phyloP scores from a whole-genome alignment of 345 rosid genomes.

The Corchorus olitorius region DNA sequence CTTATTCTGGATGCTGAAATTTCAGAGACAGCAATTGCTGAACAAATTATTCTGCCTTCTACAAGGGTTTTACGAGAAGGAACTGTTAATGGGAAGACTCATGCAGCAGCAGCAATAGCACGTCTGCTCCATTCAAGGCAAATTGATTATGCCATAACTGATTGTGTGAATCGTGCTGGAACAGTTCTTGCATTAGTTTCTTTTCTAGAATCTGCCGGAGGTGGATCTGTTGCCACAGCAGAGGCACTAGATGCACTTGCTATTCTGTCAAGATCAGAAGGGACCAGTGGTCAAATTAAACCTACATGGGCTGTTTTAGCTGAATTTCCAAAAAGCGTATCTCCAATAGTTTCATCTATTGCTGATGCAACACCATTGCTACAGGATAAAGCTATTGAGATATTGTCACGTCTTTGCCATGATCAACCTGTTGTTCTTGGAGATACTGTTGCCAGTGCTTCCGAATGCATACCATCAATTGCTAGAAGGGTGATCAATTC shows the following conservation, averaged over 20 bases:
- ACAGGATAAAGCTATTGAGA: slow-evolving; percentile 97
- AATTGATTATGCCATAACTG: slow-evolving; percentile 71
- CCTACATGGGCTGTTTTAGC: slow-evolving; percentile 96
- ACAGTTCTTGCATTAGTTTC: slow-evolving; percentile 93
- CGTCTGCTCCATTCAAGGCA: slow-evolving; percentile 74
- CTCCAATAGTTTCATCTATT: slow-evolving; percentile 83
- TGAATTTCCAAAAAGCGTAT: slow-evolving; percentile 73
- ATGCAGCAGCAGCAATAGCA: slow-evolving; percentile 96
- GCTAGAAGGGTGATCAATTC: slow-evolving; percentile 79
- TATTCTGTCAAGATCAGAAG: slow-evolving; percentile 76
- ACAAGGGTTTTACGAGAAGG: slow-evolving; percentile 94
- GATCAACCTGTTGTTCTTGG: slow-evolving; percentile 86
- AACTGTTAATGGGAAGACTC: slow-evolving; percentile 83
- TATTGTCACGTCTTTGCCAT: slow-evolving; percentile 81
- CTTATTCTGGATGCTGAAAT: slow-evolving; percentile 88
- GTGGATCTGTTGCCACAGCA: slow-evolving; percentile 64
- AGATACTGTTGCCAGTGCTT: slow-evolving; percentile 59
- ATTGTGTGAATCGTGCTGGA: slow-evolving; percentile 89
- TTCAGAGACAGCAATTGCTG: slow-evolving; percentile 71
- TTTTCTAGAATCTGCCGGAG: slow-evolving; percentile 74
- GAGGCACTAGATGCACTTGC: slow-evolving; percentile 97
- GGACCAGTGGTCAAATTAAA: slow-evolving; percentile 52
- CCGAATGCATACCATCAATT: slow-evolving; percentile 68
- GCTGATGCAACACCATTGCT: slow-evolving; percentile 68
- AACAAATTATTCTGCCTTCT: slow-evolving; percentile 87